These are phyloP conservation scores for Scutellaria galericulata DNA, from an alignment of 257 asterid genomes.

Conservation along the genomic window DNA sequence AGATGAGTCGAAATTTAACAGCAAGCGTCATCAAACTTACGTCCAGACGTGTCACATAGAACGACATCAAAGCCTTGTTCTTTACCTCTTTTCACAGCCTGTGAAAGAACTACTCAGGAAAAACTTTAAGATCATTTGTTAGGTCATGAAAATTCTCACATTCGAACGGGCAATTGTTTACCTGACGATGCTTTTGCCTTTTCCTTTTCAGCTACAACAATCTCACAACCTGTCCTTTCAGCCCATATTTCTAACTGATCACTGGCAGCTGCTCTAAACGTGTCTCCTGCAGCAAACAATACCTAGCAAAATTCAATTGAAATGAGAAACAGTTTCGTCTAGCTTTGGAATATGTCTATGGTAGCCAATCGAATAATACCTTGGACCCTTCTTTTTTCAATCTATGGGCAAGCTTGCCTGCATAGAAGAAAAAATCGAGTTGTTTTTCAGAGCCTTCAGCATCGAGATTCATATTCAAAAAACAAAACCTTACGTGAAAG, in stretches of 20 bases:
- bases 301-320: constrained; percentile 51
- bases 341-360: neutral
- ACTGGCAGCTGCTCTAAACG: constrained; percentile 98
- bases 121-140: constrained; percentile 60
- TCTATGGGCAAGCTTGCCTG: constrained; percentile 94
- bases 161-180: constrained; percentile 35
- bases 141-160: constrained; percentile 30
- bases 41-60: constrained; percentile 96
- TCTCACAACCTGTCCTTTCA: constrained; percentile 91
- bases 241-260: constrained; percentile 98
- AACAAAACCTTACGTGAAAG: neutral
- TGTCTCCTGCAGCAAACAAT: constrained; percentile 96
- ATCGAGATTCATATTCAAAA: neutral
- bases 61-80: constrained; percentile 77
- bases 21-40: constrained; percentile 53
- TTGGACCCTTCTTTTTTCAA: constrained; percentile 91
- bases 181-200: constrained; percentile 92
- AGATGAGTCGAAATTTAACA: constrained; percentile 1
- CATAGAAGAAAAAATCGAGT: constrained; percentile 19
- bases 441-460: constrained; percentile 5
- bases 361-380: constrained; percentile 13
- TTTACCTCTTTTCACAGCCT: constrained; percentile 92
- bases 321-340: constrained; percentile 19
- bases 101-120: constrained; percentile 89
- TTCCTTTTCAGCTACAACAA: constrained; percentile 82